These are phyloP conservation scores for Hypsizygus marmoreus DNA, from an alignment of 768 basidiomycete genomes.

Conservation along the genomic window DNA sequence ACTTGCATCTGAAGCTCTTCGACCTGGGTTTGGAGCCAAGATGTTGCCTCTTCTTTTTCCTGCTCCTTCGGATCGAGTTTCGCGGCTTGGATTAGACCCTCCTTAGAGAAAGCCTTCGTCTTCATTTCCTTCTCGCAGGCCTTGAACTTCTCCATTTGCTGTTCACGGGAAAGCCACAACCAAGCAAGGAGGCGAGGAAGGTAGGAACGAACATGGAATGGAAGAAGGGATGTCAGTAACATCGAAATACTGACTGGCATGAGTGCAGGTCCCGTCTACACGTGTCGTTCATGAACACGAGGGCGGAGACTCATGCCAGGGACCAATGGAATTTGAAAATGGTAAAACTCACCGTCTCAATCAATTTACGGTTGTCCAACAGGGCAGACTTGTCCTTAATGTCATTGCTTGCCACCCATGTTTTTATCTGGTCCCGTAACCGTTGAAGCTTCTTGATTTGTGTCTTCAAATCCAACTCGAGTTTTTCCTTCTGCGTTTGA, in stretches of 20 bases:
- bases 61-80: slow-evolving; percentile 97
- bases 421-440: slow-evolving; percentile 98
- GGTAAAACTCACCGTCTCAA: slow-evolving; percentile 82
- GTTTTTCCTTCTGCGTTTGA: slow-evolving; percentile 64
- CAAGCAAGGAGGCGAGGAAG: slow-evolving; percentile 25
- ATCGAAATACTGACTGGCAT: slow-evolving; percentile 12
- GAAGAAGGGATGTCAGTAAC: slow-evolving; percentile 23
- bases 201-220: slow-evolving; percentile 23
- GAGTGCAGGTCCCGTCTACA: slow-evolving; percentile 16
- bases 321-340: slow-evolving; percentile 18
- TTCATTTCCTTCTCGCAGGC: slow-evolving; percentile 99
- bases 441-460: slow-evolving; percentile 99
- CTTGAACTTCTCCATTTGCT: slow-evolving; percentile 99
- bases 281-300: slow-evolving; percentile 17
- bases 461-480: slow-evolving; percentile 59
- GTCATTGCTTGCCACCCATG: slow-evolving; percentile 96
- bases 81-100: slow-evolving; percentile 91
- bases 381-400: slow-evolving; percentile 97
- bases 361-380: slow-evolving; percentile 91
- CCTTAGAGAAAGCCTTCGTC: slow-evolving; percentile 99
- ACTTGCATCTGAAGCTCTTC: slow-evolving; percentile 93
- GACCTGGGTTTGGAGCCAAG: slow-evolving; percentile 87
- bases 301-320: slow-evolving; percentile 10
- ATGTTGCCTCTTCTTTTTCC: slow-evolving; percentile 87
- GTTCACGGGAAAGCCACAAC: slow-evolving; percentile 24